Evolutionary conservation across 2,329 filamentous ascomycete genomes (phyloP).

Genomic region (Cytospora leucostoma): DNA sequence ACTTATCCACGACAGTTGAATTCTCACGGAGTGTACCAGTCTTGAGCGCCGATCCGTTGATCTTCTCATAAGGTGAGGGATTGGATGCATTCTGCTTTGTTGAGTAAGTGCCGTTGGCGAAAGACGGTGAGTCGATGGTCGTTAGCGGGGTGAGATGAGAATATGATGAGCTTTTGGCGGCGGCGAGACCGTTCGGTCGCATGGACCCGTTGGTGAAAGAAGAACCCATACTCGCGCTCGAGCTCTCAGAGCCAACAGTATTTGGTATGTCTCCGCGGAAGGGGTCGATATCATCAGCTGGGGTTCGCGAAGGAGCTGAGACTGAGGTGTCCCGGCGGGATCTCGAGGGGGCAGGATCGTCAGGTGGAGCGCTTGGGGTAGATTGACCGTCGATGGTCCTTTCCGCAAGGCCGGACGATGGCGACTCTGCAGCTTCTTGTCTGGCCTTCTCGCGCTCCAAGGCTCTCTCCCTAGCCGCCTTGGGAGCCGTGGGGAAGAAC

Average conservation of each 20-base stretch:
- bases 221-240: conserved; percentile 68
- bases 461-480: conserved; percentile 60
- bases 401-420: conserved; percentile 31
- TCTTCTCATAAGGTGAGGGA: conserved; percentile 46
- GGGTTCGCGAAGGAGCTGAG: conserved; percentile 41
- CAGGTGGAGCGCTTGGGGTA: conserved; percentile 28
- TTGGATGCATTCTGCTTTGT: conserved; percentile 59
- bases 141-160: conserved; percentile 54
- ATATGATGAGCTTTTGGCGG: conserved; percentile 42
- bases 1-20: conserved; percentile 37
- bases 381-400: conserved; percentile 32
- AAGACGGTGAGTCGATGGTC: conserved; percentile 53
- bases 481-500: conserved; percentile 80
- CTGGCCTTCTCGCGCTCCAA: conserved; percentile 63
- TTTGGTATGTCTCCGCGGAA: conserved; percentile 67
- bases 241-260: conserved; percentile 71
- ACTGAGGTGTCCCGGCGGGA: conserved; percentile 38
- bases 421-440: conserved; percentile 44
- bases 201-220: conserved; percentile 65
- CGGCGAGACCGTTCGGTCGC: conserved; percentile 44
- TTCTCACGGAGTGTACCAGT: conserved; percentile 35
- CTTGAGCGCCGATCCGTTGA: conserved; percentile 36
- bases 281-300: conserved; percentile 59
- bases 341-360: conserved; percentile 38
- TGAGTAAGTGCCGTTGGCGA: conserved; percentile 49